These are phyloP conservation scores for Cordyceps javanica DNA, from an alignment of 2,329 filamentous ascomycete genomes.

Conservation along the genomic window DNA sequence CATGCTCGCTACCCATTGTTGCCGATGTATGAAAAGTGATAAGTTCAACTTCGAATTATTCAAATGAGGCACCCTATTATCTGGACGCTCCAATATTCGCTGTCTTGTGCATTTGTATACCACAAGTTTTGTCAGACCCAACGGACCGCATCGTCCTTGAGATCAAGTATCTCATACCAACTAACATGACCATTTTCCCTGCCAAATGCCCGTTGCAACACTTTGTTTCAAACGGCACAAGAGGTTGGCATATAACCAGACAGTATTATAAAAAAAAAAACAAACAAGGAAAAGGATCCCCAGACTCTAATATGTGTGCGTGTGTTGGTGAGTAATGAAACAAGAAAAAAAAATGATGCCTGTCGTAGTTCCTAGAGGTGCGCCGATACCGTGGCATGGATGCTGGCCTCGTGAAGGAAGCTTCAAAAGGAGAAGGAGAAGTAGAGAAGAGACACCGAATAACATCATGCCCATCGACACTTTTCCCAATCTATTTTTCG, in stretches of 20 bases:
- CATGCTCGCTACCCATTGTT: too few relatives aligned
- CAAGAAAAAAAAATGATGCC: slow-evolving; percentile 20
- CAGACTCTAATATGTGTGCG: slow-evolving; percentile 25
- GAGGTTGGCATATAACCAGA: slow-evolving; percentile 12
- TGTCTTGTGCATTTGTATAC: slow-evolving; percentile 4
- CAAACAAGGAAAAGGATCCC: slow-evolving; percentile 21
- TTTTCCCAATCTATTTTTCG: slow-evolving; percentile 18
- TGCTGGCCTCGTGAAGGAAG: neutral
- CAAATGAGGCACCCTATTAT: slow-evolving; percentile 12
- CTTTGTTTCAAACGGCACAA: slow-evolving; percentile 11
- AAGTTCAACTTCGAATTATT: slow-evolving; percentile 12
- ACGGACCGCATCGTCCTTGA: neutral
- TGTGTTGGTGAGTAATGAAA: slow-evolving; percentile 12
- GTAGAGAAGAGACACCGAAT: slow-evolving; percentile 11
- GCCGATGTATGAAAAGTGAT: neutral
- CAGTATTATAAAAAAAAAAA: slow-evolving; percentile 18
- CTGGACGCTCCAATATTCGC: slow-evolving; percentile 11
- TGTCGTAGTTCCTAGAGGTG: slow-evolving; percentile 20
- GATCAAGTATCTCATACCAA: neutral
- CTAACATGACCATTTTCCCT: neutral
- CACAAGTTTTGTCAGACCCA: slow-evolving; percentile 1
- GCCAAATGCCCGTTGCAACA: slow-evolving; percentile 2
- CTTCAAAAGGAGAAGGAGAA: slow-evolving; percentile 13
- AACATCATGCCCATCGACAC: slow-evolving; percentile 17
- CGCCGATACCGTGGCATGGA: slow-evolving; percentile 1